These are phyloP conservation scores for Sclerotinia subarctica DNA, from an alignment of 2,329 filamentous ascomycete genomes.

Conservation along the genomic window DNA sequence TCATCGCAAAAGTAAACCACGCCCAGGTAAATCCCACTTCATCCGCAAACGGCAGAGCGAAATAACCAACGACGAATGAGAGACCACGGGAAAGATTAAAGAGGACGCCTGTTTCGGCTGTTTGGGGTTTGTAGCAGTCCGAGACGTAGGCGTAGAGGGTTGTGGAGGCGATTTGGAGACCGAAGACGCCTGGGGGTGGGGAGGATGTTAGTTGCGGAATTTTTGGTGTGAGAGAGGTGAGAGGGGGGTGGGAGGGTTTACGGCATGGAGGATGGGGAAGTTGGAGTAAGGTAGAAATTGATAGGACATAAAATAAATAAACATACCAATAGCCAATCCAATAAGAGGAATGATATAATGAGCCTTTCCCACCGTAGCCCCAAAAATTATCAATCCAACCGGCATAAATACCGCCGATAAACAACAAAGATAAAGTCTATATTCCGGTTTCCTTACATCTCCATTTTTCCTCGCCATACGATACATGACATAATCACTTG, in stretches of 20 bases:
- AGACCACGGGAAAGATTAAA: slow-evolving; percentile 34
- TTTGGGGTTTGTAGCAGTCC: slow-evolving; percentile 35
- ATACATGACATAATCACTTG: slow-evolving; percentile 32
- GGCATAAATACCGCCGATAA: slow-evolving; percentile 36
- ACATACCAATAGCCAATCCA: slow-evolving; percentile 29
- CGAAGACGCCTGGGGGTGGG: slow-evolving; percentile 27
- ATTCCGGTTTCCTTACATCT: slow-evolving; percentile 34
- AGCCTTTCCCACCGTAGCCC: slow-evolving; percentile 30
- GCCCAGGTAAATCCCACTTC: slow-evolving; percentile 29
- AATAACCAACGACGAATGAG: slow-evolving; percentile 34
- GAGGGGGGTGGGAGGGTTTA: background rate
- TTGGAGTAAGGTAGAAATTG: background rate
- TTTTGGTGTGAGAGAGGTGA: slow-evolving; percentile 22
- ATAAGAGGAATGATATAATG: slow-evolving; percentile 30
- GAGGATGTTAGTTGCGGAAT: background rate
- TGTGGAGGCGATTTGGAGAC: slow-evolving; percentile 34
- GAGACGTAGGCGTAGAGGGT: slow-evolving; percentile 35
- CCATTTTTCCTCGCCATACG: slow-evolving; percentile 26
- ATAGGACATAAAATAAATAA: background rate
- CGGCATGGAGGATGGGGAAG: background rate
- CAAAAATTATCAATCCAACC: slow-evolving; percentile 34
- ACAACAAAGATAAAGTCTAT: slow-evolving; percentile 33
- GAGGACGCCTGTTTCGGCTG: slow-evolving; percentile 32
- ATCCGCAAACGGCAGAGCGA: slow-evolving; percentile 31
- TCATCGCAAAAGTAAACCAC: slow-evolving; percentile 33